A percentile compares a stretch with the other conserved stretches of the same genome.
These are phyloP conservation scores for Plantago elongata DNA, from an alignment of 257 asterid genomes.

Conservation along the genomic window DNA sequence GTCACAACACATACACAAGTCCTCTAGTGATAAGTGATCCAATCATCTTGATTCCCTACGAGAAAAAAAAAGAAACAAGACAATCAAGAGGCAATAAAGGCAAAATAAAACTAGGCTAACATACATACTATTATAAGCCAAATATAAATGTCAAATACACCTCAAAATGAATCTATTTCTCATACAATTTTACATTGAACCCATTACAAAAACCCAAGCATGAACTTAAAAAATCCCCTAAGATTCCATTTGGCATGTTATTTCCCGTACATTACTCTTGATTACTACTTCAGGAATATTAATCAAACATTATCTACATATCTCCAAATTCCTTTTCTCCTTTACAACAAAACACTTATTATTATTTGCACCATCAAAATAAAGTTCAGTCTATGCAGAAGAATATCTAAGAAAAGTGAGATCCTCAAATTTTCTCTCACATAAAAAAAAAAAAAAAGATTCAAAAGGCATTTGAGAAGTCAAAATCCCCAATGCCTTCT, in stretches of 20 bases:
- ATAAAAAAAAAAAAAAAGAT: no score
- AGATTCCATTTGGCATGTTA: not conserved
- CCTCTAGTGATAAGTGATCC: slow-evolving; percentile 80
- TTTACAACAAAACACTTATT: no score
- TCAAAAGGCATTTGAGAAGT: not conserved
- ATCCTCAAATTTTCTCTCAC: no score
- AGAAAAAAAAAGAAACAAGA: slow-evolving; percentile 20
- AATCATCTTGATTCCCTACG: slow-evolving; percentile 78
- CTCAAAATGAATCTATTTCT: no score
- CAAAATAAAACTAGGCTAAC: slow-evolving; percentile 1
- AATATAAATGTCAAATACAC: no score
- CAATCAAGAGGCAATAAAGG: not conserved
- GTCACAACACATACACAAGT: slow-evolving; percentile 53
- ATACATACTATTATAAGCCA: not conserved
- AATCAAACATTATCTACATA: no score
- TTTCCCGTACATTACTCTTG: not conserved
- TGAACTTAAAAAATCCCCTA: slow-evolving; percentile 1
- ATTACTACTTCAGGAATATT: no score
- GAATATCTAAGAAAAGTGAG: no score
- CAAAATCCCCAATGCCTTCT: not conserved
- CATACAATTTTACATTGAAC: no score
- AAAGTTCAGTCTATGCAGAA: no score
- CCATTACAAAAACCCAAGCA: not conserved
- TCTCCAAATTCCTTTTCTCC: no score
- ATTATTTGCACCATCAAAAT: no score